Percentiles rank a stretch among this genome's conserved stretches.
These are phyloP conservation scores for Bonia amplexicaulis DNA, from an alignment of 176 grass and related monocot genomes.

Conservation along the genomic window DNA sequence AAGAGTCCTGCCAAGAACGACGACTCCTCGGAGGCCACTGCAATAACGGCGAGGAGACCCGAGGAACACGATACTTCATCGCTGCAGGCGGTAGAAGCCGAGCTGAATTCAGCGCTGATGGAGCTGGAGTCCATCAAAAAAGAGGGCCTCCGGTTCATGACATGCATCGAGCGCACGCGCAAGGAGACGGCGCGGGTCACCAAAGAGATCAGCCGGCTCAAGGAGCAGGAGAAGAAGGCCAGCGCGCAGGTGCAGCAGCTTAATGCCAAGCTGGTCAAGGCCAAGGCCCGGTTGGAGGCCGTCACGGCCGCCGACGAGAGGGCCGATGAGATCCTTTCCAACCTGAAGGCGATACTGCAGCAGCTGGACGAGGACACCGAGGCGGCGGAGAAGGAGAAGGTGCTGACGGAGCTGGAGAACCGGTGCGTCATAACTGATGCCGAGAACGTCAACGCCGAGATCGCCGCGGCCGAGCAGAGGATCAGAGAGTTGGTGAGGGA, in stretches of 20 bases:
- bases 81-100: conserved; percentile 33
- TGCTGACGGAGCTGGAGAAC: conserved; percentile 30
- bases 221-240: conserved; percentile 55
- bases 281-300: conserved; percentile 39
- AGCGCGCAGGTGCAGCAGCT: conserved; percentile 49
- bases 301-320: conserved; percentile 43
- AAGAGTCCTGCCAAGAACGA: background rate
- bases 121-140: conserved; percentile 56
- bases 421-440: conserved; percentile 7
- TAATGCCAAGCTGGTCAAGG: conserved; percentile 50
- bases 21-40: conserved; percentile 2
- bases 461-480: conserved; percentile 27
- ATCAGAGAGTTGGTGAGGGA: conserved; percentile 34
- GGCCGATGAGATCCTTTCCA: conserved; percentile 38
- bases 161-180: conserved; percentile 44
- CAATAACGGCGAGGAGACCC: background rate
- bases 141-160: conserved; percentile 44
- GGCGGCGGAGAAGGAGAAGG: conserved; percentile 43
- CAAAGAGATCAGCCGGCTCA: conserved; percentile 31
- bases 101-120: conserved; percentile 39
- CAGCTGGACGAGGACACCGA: conserved; percentile 50
- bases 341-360: conserved; percentile 43
- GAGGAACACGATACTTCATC: background rate
- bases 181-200: conserved; percentile 42
- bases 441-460: conserved; percentile 21